These are phyloP conservation scores for Boletellus dicymbophilus DNA, from an alignment of 1,284 basidiomycete species.

Conservation along the genomic window DNA sequence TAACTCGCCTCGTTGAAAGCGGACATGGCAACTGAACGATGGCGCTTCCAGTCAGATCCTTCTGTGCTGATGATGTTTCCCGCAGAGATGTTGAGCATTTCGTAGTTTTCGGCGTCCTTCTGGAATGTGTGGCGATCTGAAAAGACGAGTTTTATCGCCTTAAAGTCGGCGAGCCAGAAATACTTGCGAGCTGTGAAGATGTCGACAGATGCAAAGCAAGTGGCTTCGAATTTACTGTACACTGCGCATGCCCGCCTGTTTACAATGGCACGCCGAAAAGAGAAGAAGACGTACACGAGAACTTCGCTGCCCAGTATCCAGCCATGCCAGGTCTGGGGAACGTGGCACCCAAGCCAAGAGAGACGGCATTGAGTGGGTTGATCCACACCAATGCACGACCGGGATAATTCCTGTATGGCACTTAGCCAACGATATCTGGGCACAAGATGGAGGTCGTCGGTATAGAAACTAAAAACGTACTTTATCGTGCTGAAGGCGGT, in stretches of 20 bases:
- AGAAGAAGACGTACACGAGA: constrained; percentile 31
- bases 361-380: constrained; percentile 30
- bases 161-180: constrained; percentile 45
- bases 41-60: constrained; percentile 27
- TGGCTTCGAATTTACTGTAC: constrained; percentile 38
- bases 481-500: constrained; percentile 23
- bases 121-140: constrained; percentile 35
- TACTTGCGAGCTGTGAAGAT: constrained; percentile 28
- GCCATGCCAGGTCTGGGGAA: constrained; percentile 37
- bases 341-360: constrained; percentile 25
- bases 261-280: not conserved
- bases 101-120: constrained; percentile 33
- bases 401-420: constrained; percentile 19
- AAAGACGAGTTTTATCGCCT: constrained; percentile 38
- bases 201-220: constrained; percentile 36
- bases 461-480: constrained; percentile 20
- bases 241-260: constrained; percentile 21
- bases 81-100: constrained; percentile 23
- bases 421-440: not conserved
- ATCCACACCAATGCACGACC: constrained; percentile 30
- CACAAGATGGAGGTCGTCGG: too few relatives aligned
- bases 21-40: constrained; percentile 26
- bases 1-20: constrained; percentile 28
- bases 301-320: constrained; percentile 35
- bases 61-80: constrained; percentile 21